A percentile compares a stretch with the other conserved stretches of the same genome.
These are phyloP conservation scores for Tetracentron sinense DNA, from an alignment of 164 flowering plant genomes.

Conservation along the genomic window DNA sequence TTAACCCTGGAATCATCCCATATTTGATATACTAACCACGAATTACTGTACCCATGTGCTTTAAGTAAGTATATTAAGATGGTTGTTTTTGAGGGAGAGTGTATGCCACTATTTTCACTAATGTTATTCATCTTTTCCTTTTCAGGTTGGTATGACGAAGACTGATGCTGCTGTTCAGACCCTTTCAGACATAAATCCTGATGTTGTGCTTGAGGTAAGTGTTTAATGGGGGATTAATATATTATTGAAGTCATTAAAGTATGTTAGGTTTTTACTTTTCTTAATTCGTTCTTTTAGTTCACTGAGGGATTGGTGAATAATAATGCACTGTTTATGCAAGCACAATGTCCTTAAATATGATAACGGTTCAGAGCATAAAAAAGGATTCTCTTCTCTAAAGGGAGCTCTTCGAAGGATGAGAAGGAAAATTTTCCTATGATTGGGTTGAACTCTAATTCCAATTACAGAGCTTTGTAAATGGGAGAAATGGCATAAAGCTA, in stretches of 20 bases:
- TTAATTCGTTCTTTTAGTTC: neutral
- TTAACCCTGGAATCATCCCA: neutral
- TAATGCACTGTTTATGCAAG: neutral
- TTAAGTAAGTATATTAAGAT: neutral
- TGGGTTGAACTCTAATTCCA: too few species aligned
- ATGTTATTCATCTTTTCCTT: constrained; percentile 3
- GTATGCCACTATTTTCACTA: neutral
- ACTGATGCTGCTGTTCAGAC: constrained; percentile 99
- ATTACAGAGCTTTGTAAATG: too few species aligned
- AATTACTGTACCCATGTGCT: neutral
- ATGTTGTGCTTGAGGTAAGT: constrained; percentile 87
- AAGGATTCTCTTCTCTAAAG: neutral
- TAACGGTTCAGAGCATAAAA: neutral
- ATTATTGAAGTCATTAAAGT: neutral
- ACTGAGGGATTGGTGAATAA: neutral
- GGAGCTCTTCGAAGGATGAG: too few species aligned
- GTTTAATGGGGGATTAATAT: neutral
- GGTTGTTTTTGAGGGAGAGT: neutral
- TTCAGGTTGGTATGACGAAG: constrained; percentile 91
- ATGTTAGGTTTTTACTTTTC: neutral
- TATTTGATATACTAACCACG: neutral
- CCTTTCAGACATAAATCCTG: constrained; percentile 90
- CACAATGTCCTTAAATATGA: neutral
- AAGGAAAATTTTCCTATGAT: too few species aligned
- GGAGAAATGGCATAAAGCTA: too few species aligned